phyloP scores from a whole-genome alignment of 208 protist genomes.

The Leishmania gerbilli region DNA sequence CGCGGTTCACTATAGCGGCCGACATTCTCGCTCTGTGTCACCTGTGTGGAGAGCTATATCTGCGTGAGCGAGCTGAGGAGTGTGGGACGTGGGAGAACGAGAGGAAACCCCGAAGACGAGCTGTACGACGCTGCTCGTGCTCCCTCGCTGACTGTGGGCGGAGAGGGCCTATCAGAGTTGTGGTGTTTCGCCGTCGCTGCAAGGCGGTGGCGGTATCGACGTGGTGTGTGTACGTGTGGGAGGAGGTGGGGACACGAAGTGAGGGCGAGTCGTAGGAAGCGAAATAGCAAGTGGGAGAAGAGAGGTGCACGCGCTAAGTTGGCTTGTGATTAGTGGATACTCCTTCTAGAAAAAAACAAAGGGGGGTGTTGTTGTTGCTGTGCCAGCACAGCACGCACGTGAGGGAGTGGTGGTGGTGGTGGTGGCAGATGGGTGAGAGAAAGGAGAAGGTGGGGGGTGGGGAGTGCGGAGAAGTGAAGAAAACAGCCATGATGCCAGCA shows the following conservation, averaged over 20 bases:
- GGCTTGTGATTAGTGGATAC: background rate
- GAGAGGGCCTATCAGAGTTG: background rate
- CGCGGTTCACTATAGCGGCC: constrained; percentile 19
- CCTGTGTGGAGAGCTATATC: background rate
- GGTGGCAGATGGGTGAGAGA: background rate
- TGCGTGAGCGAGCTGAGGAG: background rate
- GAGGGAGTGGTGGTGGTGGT: background rate
- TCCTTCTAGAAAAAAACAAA: background rate
- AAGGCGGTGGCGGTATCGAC: background rate
- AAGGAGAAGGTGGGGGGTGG: background rate
- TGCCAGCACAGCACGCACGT: background rate
- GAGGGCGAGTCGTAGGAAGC: background rate
- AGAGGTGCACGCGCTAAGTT: background rate
- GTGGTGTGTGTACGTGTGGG: background rate
- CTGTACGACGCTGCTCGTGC: background rate
- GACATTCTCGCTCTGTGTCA: constrained; percentile 21
- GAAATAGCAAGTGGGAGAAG: background rate
- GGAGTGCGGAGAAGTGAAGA: background rate
- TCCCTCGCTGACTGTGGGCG: background rate
- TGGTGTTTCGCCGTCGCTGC: background rate
- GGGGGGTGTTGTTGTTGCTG: background rate
- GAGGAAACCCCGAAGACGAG: background rate
- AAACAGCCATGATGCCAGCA: background rate
- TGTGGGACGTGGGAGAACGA: constrained; percentile 3
- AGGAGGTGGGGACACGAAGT: background rate